phyloP scores from a whole-genome alignment of 441 rosid genomes.

The Iberis amara region DNA sequence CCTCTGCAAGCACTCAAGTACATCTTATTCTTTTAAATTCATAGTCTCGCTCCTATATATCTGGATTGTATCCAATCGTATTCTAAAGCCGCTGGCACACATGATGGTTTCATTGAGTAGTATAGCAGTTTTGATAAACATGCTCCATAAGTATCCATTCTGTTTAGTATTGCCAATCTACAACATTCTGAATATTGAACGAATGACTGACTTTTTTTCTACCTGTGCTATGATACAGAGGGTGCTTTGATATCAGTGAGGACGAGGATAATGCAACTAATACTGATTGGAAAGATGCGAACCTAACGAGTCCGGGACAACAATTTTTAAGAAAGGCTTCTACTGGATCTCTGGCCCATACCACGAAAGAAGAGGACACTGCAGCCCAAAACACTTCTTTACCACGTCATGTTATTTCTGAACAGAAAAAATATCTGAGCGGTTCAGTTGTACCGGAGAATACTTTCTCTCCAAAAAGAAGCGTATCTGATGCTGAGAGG shows the following conservation, averaged over 20 bases:
- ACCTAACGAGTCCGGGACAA: conserved; percentile 41
- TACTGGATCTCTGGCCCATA: conserved; percentile 34
- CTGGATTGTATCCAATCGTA: neutral
- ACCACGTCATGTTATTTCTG: conserved; percentile 39
- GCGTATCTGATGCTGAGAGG: conserved; percentile 58
- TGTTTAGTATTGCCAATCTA: neutral
- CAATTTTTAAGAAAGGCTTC: conserved; percentile 38
- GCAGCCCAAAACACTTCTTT: conserved; percentile 39
- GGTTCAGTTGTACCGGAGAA: conserved; percentile 62
- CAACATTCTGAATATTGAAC: neutral
- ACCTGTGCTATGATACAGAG: conserved; percentile 44
- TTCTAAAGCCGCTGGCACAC: neutral
- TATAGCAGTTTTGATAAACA: conserved; percentile 6
- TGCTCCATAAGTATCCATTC: conserved; percentile 4
- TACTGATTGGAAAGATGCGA: conserved; percentile 48
- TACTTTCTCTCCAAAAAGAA: conserved; percentile 52
- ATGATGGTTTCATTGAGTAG: conserved; percentile 7
- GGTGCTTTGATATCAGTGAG: conserved; percentile 80
- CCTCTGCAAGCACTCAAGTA: conserved; percentile 94
- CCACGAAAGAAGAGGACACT: conserved; percentile 44
- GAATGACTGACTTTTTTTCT: conserved; percentile 1
- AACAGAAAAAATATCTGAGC: conserved; percentile 53
- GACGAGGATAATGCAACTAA: conserved; percentile 55
- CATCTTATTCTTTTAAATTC: conserved; percentile 17
- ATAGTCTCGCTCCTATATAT: conserved; percentile 10